Evolutionary conservation across 148 eudicot species (phyloP).

Genomic region (Rhododendron williamsianum): DNA sequence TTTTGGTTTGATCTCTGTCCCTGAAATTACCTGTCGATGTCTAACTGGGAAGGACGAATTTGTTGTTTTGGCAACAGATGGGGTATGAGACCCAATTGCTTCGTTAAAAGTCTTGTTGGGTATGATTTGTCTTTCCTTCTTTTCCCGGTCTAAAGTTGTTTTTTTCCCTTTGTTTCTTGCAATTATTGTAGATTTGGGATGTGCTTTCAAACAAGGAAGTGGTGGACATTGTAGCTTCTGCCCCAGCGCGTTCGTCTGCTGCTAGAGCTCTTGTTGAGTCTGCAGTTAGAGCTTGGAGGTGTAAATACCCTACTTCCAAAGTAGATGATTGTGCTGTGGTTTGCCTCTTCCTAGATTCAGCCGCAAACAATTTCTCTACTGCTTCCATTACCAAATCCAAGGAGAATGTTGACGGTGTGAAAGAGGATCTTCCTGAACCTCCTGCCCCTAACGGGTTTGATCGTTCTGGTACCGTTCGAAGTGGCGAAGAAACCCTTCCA

Average conservation of each 20-base stretch:
- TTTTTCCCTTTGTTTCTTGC: neutral
- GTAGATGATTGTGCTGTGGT: constrained; percentile 91
- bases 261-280: constrained; percentile 65
- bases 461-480: constrained; percentile 29
- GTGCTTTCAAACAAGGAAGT: constrained; percentile 86
- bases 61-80: constrained; percentile 81
- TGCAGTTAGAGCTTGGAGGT: constrained; percentile 77
- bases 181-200: constrained; percentile 66
- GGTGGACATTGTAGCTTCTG: constrained; percentile 58
- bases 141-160: neutral
- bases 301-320: constrained; percentile 80
- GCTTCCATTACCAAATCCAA: constrained; percentile 28
- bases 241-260: constrained; percentile 50
- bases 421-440: constrained; percentile 13
- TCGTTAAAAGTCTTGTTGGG: neutral
- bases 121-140: neutral
- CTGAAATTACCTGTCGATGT: constrained; percentile 58
- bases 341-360: constrained; percentile 71
- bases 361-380: constrained; percentile 24
- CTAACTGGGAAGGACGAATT: constrained; percentile 79
- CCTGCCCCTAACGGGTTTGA: constrained; percentile 21
- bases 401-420: constrained; percentile 23
- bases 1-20: constrained; percentile 79
- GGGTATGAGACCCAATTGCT: constrained; percentile 40
- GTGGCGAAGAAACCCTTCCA: constrained; percentile 18